A percentile compares a stretch with the other conserved stretches of the same genome.
Evolutionary conservation across 192 early-diverging fungal species (phyloP).

Genomic region (Backusella mclennaniae): DNA sequence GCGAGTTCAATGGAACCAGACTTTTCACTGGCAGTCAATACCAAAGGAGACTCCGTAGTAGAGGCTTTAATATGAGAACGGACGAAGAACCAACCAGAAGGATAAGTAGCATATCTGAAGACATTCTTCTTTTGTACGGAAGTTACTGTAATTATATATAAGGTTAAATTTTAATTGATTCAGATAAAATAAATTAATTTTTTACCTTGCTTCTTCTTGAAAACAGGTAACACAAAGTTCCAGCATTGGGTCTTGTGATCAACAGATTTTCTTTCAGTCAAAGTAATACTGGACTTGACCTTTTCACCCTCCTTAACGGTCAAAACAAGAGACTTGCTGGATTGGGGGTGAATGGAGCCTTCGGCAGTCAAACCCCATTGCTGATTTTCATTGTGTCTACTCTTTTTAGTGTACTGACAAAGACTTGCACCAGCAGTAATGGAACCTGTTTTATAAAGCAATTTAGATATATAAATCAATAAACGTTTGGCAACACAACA

Average conservation of each 20-base stretch:
- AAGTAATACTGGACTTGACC: constrained; percentile 9
- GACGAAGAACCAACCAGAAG: constrained; percentile 34
- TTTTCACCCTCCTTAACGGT: constrained; percentile 24
- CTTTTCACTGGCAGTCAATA: constrained; percentile 13
- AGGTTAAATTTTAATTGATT: not conserved
- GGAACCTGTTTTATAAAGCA: constrained; percentile 10
- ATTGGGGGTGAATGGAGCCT: constrained; percentile 22
- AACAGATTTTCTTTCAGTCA: not conserved
- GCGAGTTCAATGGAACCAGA: not conserved
- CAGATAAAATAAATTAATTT: not conserved
- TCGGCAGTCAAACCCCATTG: constrained; percentile 28
- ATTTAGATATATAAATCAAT: not conserved
- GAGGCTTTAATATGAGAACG: constrained; percentile 5
- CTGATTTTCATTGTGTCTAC: constrained; percentile 22
- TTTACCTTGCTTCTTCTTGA: constrained; percentile 33
- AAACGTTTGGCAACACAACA: not conserved
- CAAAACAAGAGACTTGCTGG: constrained; percentile 16
- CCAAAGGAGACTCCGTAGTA: constrained; percentile 17
- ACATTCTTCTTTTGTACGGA: constrained; percentile 14
- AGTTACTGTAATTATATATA: constrained; percentile 8
- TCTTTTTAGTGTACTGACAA: constrained; percentile 28
- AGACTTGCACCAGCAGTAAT: constrained; percentile 15
- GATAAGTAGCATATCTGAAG: constrained; percentile 29
- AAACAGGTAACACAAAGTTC: constrained; percentile 37
- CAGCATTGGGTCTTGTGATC: constrained; percentile 28